phyloP scores from a whole-genome alignment of 139 green algal genomes.

The Nannochloris sp. region DNA sequence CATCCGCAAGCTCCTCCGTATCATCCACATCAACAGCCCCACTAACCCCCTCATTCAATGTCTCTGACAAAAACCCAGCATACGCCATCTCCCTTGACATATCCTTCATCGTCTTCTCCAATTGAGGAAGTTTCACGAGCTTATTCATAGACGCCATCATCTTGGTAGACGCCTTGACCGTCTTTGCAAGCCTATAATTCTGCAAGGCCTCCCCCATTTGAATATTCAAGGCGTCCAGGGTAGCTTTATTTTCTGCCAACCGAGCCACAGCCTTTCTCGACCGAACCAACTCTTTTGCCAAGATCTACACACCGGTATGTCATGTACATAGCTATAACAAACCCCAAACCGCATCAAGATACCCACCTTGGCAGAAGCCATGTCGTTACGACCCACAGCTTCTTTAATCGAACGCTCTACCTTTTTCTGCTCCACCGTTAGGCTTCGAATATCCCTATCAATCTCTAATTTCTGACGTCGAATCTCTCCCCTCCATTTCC shows the following conservation, averaged over 20 bases:
- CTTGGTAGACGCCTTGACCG: conserved; percentile 53
- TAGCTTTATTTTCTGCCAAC: conserved; percentile 76
- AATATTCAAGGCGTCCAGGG: conserved; percentile 61
- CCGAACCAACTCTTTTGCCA: conserved; percentile 72
- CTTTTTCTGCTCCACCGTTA: conserved; percentile 73
- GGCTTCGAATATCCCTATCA: conserved; percentile 45
- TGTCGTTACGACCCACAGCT: conserved; percentile 69
- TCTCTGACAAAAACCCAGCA: conserved; percentile 84
- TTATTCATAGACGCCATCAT: conserved; percentile 72
- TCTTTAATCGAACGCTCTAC: conserved; percentile 62
- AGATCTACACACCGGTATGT: conserved; percentile 25
- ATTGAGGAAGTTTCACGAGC: conserved; percentile 63
- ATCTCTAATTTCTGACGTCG: conserved; percentile 19
- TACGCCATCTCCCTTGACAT: conserved; percentile 86
- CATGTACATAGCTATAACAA: neutral
- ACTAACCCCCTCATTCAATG: conserved; percentile 71
- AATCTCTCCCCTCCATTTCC: conserved; percentile 34
- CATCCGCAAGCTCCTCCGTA: conserved; percentile 66
- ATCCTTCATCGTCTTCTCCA: conserved; percentile 67
- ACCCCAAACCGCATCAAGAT: neutral
- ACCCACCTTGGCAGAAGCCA: conserved; percentile 43
- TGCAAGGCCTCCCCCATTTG: conserved; percentile 68
- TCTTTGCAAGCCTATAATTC: conserved; percentile 48
- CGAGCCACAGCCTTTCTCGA: conserved; percentile 41
- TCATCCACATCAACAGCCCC: conserved; percentile 51